A percentile compares a stretch with the other conserved stretches of the same genome.
phyloP scores from a whole-genome alignment of 257 asterid genomes.

The Striga asiatica region DNA sequence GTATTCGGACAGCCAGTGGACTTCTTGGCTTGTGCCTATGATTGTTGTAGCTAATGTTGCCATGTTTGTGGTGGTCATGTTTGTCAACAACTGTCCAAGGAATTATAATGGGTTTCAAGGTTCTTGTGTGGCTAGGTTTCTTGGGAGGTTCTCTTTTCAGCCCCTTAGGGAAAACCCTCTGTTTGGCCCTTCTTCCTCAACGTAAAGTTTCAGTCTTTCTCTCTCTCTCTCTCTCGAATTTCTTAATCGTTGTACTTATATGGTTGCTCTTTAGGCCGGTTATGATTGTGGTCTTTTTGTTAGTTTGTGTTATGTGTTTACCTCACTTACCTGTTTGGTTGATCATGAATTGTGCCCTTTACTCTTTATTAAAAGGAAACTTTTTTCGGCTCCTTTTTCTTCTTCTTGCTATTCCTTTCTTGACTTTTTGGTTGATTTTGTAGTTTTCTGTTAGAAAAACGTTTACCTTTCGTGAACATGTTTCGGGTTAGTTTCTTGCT shows the following conservation, averaged over 20 bases:
- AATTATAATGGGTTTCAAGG: slow-evolving; percentile 25
- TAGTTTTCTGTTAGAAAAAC: not conserved
- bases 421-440: not conserved
- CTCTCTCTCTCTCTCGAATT: not conserved
- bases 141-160: slow-evolving; percentile 89
- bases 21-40: slow-evolving; percentile 91
- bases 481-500: not conserved
- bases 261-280: not conserved
- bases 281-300: slow-evolving; percentile 11
- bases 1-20: slow-evolving; percentile 67
- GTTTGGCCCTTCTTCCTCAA: slow-evolving; percentile 79
- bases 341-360: not conserved
- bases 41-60: slow-evolving; percentile 77
- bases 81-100: slow-evolving; percentile 73
- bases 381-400: not conserved
- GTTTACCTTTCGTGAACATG: not conserved
- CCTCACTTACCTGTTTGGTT: too few species aligned
- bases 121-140: slow-evolving; percentile 63
- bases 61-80: slow-evolving; percentile 75
- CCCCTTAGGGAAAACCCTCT: slow-evolving; percentile 90
- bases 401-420: too few species aligned
- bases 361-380: not conserved
- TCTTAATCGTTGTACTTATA: not conserved
- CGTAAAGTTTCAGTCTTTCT: slow-evolving; percentile 30
- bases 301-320: slow-evolving; percentile 1